These are phyloP conservation scores for Phycomyces blakesleeanus DNA, from an alignment of 192 early-diverging fungal species.

Conservation along the genomic window DNA sequence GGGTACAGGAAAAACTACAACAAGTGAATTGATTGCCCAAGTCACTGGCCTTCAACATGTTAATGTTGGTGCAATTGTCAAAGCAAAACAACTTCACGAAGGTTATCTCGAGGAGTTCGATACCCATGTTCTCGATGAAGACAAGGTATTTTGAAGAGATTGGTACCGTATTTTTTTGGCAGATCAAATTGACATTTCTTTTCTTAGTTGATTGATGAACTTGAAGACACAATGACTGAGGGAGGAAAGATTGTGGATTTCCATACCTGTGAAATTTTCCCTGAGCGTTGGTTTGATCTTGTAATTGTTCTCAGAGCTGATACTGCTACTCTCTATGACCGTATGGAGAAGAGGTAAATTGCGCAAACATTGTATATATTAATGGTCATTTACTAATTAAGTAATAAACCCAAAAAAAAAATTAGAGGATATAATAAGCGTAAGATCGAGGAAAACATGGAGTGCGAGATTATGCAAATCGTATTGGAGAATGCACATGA, in stretches of 20 bases:
- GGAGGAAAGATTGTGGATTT: slow-evolving; percentile 92
- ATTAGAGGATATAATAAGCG: slow-evolving; percentile 69
- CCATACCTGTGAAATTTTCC: slow-evolving; percentile 94
- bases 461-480: slow-evolving; percentile 97
- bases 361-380: no score
- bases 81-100: slow-evolving; percentile 80
- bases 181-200: no score
- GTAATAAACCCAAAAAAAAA: no score
- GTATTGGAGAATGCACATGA: slow-evolving; percentile 85
- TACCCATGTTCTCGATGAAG: slow-evolving; percentile 87
- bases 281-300: slow-evolving; percentile 97
- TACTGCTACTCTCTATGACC: slow-evolving; percentile 73
- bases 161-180: no score
- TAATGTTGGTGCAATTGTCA: slow-evolving; percentile 85
- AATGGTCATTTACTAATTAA: no score
- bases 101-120: slow-evolving; percentile 86
- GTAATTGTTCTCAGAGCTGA: slow-evolving; percentile 85
- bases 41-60: slow-evolving; percentile 73
- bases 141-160: no score
- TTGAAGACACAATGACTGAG: slow-evolving; percentile 73
- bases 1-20: slow-evolving; percentile 80
- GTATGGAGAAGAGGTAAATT: slow-evolving; percentile 78
- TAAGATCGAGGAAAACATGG: slow-evolving; percentile 92
- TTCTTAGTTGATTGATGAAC: slow-evolving; percentile 78
- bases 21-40: slow-evolving; percentile 72